Conservation (phyloP, 2,329 filamentous ascomycete species). For the Colletotrichum karsti region DNA sequence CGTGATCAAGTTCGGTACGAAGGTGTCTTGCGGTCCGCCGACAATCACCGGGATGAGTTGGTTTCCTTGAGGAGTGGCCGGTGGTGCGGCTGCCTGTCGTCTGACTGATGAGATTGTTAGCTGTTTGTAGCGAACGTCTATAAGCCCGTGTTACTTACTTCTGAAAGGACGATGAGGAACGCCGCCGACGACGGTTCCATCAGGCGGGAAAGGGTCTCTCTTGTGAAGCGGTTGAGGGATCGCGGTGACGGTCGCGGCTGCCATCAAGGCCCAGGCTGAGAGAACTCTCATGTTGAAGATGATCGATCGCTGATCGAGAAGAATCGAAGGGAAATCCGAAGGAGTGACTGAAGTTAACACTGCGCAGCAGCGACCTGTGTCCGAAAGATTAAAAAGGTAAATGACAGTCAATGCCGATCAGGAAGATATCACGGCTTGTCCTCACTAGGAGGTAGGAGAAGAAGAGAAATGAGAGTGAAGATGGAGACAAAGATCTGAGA, state of each 20-base stretch:
- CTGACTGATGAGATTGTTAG: constrained; percentile 4
- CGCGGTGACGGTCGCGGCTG: constrained; percentile 13
- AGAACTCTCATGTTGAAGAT: constrained; percentile 18
- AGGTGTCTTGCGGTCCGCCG: constrained; percentile 45
- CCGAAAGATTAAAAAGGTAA: constrained; percentile 11
- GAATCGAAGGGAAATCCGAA: not conserved
- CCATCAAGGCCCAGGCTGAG: constrained; percentile 9
- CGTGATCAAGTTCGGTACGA: constrained; percentile 45
- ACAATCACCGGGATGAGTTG: constrained; percentile 43
- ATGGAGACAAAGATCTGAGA: not conserved
- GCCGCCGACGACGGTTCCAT: constrained; percentile 19
- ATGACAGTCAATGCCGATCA: constrained; percentile 18
- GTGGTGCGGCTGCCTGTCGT: constrained; percentile 15
- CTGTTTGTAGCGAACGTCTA: not conserved
- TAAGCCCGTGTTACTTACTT: not conserved
- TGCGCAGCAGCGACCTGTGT: constrained; percentile 18
- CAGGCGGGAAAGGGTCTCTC: constrained; percentile 16
- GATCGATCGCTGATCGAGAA: not conserved
- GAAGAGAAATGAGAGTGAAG: constrained; percentile 1
- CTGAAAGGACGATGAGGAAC: constrained; percentile 15
- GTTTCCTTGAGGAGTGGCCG: constrained; percentile 22
- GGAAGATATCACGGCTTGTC: constrained; percentile 6
- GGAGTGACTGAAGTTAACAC: constrained; percentile 16
- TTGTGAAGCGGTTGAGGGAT: constrained; percentile 19
- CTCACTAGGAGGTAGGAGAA: constrained; percentile 18